Evolutionary conservation across 768 basidiomycete species (phyloP).

Genomic region (Amyloporia xantha): DNA sequence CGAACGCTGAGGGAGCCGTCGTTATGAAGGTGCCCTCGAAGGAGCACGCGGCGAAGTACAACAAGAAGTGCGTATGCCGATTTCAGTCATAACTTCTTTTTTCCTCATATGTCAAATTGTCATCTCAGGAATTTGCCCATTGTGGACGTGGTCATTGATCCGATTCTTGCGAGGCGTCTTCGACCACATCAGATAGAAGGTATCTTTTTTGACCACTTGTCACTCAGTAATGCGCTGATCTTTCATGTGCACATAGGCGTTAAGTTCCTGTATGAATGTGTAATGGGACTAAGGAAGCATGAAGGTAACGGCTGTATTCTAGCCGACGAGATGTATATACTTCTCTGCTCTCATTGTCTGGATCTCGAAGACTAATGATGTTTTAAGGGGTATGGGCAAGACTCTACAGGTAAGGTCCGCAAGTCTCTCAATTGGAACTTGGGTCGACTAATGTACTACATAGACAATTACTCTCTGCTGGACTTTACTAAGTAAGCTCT

Average conservation of each 20-base stretch:
- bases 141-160: slow-evolving; percentile 86
- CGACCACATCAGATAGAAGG: slow-evolving; percentile 91
- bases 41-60: slow-evolving; percentile 58
- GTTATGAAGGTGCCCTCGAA: slow-evolving; percentile 78
- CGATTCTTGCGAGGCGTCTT: slow-evolving; percentile 67
- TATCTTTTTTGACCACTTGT: slow-evolving; percentile 15
- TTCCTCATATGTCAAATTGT: background rate
- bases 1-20: slow-evolving; percentile 66
- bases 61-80: slow-evolving; percentile 52
- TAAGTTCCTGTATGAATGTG: slow-evolving; percentile 90
- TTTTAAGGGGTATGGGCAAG: slow-evolving; percentile 90
- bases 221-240: background rate
- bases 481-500: slow-evolving; percentile 77
- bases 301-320: slow-evolving; percentile 93
- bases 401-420: slow-evolving; percentile 72
- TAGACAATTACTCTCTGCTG: slow-evolving; percentile 89
- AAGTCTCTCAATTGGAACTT: no score
- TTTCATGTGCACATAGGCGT: slow-evolving; percentile 40
- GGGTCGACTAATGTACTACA: slow-evolving; percentile 2
- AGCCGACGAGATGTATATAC: slow-evolving; percentile 85
- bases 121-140: slow-evolving; percentile 49
- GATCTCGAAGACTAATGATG: background rate
- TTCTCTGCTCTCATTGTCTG: slow-evolving; percentile 1
- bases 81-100: background rate
- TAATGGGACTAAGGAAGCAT: slow-evolving; percentile 89